A percentile compares a stretch with the other conserved stretches of the same genome.
Conservation (phyloP, 257 asterid genomes). For the Henckelia pumila region DNA sequence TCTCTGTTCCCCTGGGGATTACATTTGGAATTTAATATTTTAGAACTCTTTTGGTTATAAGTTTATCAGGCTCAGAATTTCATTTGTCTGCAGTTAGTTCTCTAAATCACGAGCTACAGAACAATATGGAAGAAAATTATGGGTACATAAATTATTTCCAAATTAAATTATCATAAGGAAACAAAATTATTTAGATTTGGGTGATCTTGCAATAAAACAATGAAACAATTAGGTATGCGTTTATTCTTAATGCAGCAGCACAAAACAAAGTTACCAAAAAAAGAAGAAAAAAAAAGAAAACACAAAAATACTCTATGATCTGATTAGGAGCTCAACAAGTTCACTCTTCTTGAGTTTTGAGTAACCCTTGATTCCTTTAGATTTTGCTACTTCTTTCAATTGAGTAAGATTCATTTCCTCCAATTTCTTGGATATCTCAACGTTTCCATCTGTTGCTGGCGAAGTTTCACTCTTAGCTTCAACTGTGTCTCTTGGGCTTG, state of each 20-base stretch:
- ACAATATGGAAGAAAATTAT: no score
- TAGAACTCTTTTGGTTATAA: no score
- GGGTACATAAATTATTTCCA: neutral
- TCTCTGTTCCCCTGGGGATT: no score
- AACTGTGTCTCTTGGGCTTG: conserved; percentile 23
- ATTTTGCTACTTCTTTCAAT: conserved; percentile 64
- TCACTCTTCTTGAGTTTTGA: conserved; percentile 71
- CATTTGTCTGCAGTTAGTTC: no score
- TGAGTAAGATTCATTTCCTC: conserved; percentile 59
- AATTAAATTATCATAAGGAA: no score
- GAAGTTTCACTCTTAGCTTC: conserved; percentile 3
- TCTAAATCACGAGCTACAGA: no score
- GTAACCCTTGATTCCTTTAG: conserved; percentile 67
- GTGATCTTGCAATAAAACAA: no score
- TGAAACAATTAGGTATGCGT: no score
- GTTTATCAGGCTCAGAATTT: no score
- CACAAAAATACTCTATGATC: conserved; percentile 13
- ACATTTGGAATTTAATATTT: no score
- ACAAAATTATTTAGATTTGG: no score
- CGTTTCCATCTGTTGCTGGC: conserved; percentile 16
- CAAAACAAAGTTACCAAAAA: neutral
- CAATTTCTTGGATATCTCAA: conserved; percentile 29
- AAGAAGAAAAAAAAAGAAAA: no score
- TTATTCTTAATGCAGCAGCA: neutral
- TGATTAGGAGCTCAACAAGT: conserved; percentile 47